Conservation (phyloP, 345 rosid genomes). For the Boechera divaricarpa region DNA sequence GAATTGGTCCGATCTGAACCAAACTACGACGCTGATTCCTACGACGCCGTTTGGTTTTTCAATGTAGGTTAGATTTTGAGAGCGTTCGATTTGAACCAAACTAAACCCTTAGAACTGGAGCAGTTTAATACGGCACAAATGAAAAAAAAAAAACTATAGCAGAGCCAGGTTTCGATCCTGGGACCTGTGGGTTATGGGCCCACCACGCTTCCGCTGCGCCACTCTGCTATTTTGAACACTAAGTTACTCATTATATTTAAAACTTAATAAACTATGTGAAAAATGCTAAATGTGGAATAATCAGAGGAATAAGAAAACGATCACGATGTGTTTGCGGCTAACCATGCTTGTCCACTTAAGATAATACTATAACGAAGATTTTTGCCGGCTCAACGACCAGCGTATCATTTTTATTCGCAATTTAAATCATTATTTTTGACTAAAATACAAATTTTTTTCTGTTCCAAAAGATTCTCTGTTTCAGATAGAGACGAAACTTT, state of each 20-base stretch:
- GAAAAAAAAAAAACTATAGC: neutral
- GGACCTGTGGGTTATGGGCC: conserved; percentile 89
- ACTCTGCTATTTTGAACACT: conserved; percentile 54
- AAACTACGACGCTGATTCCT: neutral
- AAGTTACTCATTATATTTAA: too few species aligned
- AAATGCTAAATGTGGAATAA: neutral
- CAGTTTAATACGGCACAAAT: too few species aligned
- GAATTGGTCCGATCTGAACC: neutral
- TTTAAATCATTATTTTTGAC: neutral
- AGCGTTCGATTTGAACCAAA: neutral
- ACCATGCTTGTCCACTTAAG: conserved; percentile 21
- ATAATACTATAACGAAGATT: conserved; percentile 22
- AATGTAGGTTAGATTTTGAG: too few species aligned
- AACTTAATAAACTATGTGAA: too few species aligned
- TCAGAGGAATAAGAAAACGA: conserved; percentile 3
- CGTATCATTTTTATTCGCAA: conserved; percentile 28
- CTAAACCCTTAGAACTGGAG: neutral
- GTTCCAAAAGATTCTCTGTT: conserved; percentile 33
- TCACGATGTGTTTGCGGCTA: conserved; percentile 28
- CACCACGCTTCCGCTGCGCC: conserved; percentile 92
- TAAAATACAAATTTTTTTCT: conserved; percentile 18
- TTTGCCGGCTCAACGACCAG: conserved; percentile 37
- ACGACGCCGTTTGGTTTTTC: too few species aligned
- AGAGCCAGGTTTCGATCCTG: conserved; percentile 85
- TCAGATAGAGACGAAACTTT: conserved; percentile 18